Percentiles rank a stretch among this genome's conserved stretches.
Evolutionary conservation across 768 basidiomycete genomes (phyloP).

Genomic region (Amanita exitialis): DNA sequence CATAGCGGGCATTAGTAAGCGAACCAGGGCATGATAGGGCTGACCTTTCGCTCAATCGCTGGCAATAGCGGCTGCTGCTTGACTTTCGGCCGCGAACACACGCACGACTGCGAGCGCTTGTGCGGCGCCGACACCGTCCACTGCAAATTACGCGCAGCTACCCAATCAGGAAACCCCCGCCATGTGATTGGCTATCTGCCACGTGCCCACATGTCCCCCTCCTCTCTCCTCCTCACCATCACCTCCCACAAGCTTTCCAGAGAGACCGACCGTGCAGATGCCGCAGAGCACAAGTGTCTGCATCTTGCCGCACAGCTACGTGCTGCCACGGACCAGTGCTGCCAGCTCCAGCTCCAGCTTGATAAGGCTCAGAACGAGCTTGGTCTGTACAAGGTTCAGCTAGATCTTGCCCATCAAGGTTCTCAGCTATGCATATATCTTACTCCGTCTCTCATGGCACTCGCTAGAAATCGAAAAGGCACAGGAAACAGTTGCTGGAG

Average conservation of each 20-base stretch:
- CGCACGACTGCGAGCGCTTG: background rate
- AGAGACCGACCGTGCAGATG: conserved; percentile 29
- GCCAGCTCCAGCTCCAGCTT: conserved; percentile 20
- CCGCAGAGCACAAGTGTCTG: conserved; percentile 21
- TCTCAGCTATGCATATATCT: background rate
- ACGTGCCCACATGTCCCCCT: background rate
- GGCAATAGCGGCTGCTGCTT: background rate
- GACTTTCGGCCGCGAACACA: background rate
- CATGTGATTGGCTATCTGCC: conserved; percentile 3
- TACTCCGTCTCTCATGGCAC: background rate
- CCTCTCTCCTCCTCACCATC: conserved; percentile 2
- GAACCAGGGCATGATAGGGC: background rate
- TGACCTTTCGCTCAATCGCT: background rate
- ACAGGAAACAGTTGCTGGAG: conserved; percentile 37
- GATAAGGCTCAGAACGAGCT: conserved; percentile 34
- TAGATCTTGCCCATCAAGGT: conserved; percentile 48
- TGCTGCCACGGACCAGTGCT: conserved; percentile 20
- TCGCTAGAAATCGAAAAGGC: conserved; percentile 39
- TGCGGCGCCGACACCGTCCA: background rate
- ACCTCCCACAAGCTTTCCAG: conserved; percentile 13
- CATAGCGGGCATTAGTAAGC: background rate
- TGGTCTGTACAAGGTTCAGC: conserved; percentile 44
- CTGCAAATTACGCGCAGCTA: background rate
- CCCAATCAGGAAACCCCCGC: background rate
- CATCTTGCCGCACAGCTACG: conserved; percentile 24